These are phyloP conservation scores for Boletus tylopilopsis DNA, from an alignment of 768 basidiomycete species.

Conservation along the genomic window DNA sequence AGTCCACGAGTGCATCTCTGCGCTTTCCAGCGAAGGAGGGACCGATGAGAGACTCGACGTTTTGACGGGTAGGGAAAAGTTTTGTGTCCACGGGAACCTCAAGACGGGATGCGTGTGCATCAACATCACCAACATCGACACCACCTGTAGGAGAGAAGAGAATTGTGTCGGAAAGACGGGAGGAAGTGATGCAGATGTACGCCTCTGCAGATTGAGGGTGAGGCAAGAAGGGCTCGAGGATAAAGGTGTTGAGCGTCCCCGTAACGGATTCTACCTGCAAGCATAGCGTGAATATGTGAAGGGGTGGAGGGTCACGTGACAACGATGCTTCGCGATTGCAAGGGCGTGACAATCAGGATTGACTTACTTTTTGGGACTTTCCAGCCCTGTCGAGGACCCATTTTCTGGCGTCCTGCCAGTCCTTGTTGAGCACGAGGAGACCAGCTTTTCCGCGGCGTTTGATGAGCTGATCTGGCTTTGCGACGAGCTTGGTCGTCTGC, in stretches of 20 bases:
- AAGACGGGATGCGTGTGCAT: constrained; percentile 92
- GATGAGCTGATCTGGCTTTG: constrained; percentile 98
- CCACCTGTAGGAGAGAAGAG: constrained; percentile 99
- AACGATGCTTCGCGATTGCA: constrained; percentile 11
- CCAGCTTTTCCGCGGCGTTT: constrained; percentile 99
- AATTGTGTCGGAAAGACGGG: constrained; percentile 90
- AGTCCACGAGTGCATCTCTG: constrained; percentile 91
- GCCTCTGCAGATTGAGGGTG: constrained; percentile 93
- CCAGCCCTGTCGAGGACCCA: constrained; percentile 91
- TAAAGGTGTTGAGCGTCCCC: constrained; percentile 96
- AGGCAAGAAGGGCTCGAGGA: constrained; percentile 98
- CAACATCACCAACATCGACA: constrained; percentile 98
- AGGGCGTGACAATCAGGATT: neutral
- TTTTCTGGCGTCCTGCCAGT: constrained; percentile 78
- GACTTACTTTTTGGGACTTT: constrained; percentile 74
- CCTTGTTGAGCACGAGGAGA: constrained; percentile 90
- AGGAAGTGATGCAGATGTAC: constrained; percentile 97
- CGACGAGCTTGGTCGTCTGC: constrained; percentile 82
- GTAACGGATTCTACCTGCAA: constrained; percentile 84
- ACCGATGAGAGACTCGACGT: constrained; percentile 73
- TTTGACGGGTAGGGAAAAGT: constrained; percentile 78
- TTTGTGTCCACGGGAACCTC: constrained; percentile 64
- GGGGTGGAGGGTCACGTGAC: constrained; percentile 23
- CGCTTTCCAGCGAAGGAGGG: constrained; percentile 77
- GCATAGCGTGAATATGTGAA: constrained; percentile 15